Evolutionary conservation across 352 stramenopile genomes (phyloP), one percentile per base, ranked within the genome.

Genomic region (Globisporangium spiculum): DNA sequence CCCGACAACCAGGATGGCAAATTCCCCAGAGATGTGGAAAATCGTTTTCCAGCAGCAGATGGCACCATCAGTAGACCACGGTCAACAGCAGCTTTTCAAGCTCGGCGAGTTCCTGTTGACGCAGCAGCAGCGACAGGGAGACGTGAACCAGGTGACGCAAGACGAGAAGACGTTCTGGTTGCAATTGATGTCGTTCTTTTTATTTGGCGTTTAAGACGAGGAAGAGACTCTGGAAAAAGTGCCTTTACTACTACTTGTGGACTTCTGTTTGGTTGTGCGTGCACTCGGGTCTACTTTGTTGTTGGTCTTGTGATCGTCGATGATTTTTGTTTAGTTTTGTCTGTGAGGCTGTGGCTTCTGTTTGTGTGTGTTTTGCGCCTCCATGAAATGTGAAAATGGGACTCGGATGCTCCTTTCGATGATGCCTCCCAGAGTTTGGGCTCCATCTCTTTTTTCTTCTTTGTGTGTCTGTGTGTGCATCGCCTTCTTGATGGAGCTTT

Each of bases 151-250:
- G n/a, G 4, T 59, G 34, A 34, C 57, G n/a, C 44, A 65, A 54
- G 60, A 68, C 14, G 67, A 87, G 41, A 81, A 78, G 44, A 75
- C 70, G 3, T 86, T 86, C 53, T 90, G 82, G 82, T 63, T 88
- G 26, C 79, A 83, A 57, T 58, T 90, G 46, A 74, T 84, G 54
- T 88, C 82, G 9, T 89, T 89, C 63, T 86, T 88, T 73, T 72
- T 88, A 24, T 86, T 87, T 76, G 75, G 75, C 14, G 44, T 50
- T 52, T 71, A 67, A 67, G 5, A 36, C 55, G 55, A 50, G n/a
- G 55, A 30, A 61, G 55, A 58, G 54, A 20, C 30, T 66, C 44
- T 14, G 26, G 20, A 32, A 16, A 22, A 16, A 1, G 24, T 18
- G 7, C 26, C 14, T 68, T 26, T 18, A 26, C 44, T 52, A 18